A percentile compares a stretch with the other conserved stretches of the same genome.
Conservation (phyloP, 768 basidiomycete species). For the Suillus variegatus region DNA sequence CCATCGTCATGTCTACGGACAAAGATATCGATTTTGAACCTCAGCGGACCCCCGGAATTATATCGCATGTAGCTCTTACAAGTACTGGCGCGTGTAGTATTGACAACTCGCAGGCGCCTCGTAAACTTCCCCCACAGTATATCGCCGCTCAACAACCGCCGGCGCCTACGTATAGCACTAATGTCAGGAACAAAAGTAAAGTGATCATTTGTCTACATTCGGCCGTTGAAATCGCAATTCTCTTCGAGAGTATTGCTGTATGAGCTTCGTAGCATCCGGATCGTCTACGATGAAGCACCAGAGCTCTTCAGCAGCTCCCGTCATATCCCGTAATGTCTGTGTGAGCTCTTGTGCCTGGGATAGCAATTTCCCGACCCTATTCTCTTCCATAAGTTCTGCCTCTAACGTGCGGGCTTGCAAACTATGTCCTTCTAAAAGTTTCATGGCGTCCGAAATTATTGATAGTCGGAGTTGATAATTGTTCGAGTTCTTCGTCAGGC, state of each 20-base stretch:
- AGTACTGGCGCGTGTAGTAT: neutral
- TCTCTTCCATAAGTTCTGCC: neutral
- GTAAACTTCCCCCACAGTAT: constrained; percentile 13
- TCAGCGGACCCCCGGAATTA: no score
- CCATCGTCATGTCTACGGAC: constrained; percentile 31
- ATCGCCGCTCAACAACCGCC: neutral
- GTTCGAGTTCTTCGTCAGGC: neutral
- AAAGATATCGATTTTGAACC: no score
- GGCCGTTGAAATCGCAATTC: neutral
- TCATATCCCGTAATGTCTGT: constrained; percentile 3
- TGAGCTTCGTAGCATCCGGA: neutral
- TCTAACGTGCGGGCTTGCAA: constrained; percentile 2
- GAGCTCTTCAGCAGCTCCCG: constrained; percentile 9
- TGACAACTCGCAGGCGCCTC: constrained; percentile 19
- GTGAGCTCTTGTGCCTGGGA: neutral
- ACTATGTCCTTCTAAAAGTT: constrained; percentile 3
- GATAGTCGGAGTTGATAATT: constrained; percentile 1
- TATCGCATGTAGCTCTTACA: constrained; percentile 1
- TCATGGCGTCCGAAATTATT: constrained; percentile 5
- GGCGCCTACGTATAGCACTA: neutral
- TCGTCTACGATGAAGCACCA: constrained; percentile 8
- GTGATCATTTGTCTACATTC: neutral
- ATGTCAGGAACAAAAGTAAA: neutral
- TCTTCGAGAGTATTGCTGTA: neutral
- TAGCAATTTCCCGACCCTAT: neutral